A percentile compares a stretch with the other conserved stretches of the same genome.
phyloP scores from a whole-genome alignment of 345 rosid genomes.

The Alliaria petiolata region DNA sequence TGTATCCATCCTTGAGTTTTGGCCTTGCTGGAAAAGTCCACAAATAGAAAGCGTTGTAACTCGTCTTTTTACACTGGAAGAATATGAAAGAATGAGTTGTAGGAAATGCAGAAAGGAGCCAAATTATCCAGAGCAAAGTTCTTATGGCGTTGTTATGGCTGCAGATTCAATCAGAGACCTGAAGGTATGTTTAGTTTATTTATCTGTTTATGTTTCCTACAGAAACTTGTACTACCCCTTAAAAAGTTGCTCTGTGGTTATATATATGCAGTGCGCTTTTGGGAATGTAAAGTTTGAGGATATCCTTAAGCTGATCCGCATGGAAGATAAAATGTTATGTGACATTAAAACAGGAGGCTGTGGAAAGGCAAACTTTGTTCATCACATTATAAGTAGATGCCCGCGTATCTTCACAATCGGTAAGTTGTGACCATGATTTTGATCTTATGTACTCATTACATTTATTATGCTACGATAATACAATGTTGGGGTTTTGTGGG shows the following conservation, averaged over 20 bases:
- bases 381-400: background rate
- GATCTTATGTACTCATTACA: background rate
- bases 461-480: background rate
- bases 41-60: background rate
- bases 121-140: background rate
- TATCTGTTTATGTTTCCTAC: background rate
- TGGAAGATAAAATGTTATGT: background rate
- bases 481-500: background rate
- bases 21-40: background rate
- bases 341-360: constrained; percentile 7
- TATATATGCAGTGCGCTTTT: background rate
- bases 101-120: background rate
- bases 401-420: background rate
- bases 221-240: background rate
- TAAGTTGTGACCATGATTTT: background rate
- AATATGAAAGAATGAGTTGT: background rate
- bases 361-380: background rate
- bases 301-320: background rate
- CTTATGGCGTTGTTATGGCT: background rate
- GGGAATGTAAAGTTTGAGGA: background rate
- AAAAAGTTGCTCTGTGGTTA: background rate
- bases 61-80: background rate
- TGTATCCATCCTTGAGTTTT: background rate
- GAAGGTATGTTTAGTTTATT: too few relatives aligned
- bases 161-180: too few relatives aligned